These are phyloP conservation scores for Penicillium capsulatum DNA, from an alignment of 2,329 filamentous ascomycete genomes.

Conservation along the genomic window DNA sequence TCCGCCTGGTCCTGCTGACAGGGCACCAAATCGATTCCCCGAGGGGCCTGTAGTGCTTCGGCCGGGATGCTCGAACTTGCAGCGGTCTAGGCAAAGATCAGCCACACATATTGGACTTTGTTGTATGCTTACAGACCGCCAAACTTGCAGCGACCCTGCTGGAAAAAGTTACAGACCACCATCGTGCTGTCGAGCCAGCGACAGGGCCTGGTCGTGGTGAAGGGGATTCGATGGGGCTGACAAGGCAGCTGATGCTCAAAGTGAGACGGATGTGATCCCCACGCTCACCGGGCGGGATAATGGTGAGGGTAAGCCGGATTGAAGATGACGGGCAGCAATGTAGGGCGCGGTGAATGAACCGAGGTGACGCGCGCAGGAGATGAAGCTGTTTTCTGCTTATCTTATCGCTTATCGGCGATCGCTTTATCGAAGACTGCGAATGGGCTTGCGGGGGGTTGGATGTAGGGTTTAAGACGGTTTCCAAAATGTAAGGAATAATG, in stretches of 20 bases:
- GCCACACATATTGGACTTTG: background rate
- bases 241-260: background rate
- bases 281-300: too few species aligned
- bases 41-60: slow-evolving; percentile 32
- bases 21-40: slow-evolving; percentile 58
- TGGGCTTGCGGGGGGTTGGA: too few species aligned
- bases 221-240: too few species aligned
- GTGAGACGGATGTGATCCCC: background rate
- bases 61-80: slow-evolving; percentile 58
- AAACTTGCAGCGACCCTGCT: slow-evolving; percentile 61
- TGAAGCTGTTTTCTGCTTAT: slow-evolving; percentile 17
- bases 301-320: too few species aligned
- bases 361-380: slow-evolving; percentile 1
- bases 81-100: slow-evolving; percentile 47
- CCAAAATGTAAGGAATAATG: too few species aligned
- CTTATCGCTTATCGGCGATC: slow-evolving; percentile 7
- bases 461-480: too few species aligned
- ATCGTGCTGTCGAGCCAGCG: slow-evolving; percentile 25
- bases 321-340: background rate
- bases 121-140: slow-evolving; percentile 50
- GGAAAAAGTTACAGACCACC: slow-evolving; percentile 60
- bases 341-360: background rate
- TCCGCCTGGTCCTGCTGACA: slow-evolving; percentile 41
- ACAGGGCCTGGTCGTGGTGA: slow-evolving; percentile 1
- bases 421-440: too few species aligned